Evolutionary conservation across 257 asterid species (phyloP), one percentile per base, ranked within the genome.

Genomic region (Rhazya stricta): DNA sequence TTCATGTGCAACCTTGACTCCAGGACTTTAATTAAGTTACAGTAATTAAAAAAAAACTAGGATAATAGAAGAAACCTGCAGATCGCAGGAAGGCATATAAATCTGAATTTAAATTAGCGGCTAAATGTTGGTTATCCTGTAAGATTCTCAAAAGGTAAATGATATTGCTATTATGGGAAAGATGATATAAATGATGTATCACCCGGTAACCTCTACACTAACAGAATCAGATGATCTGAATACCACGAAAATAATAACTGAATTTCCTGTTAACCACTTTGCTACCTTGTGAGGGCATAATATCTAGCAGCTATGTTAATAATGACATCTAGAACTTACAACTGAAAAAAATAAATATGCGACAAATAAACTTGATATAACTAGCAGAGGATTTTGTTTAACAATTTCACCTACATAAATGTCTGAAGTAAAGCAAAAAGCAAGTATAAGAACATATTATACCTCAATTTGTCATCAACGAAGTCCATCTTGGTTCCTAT

Each of bases 391-490:
- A 36, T 2, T 37, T 65, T 65, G 13, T 36, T 9, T 12, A 36
- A 6, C 29, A 19, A 25, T 34, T 70, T 23, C 25, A 23, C 19
- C 15, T 9, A 53, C 65, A 34, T 11, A 69, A 1, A 23, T 51
- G 9, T 13, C 25, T 37, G 18, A 23, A 39, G 45, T 11, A 18
- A 65, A 51, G 42, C 45, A 39, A 15, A 51, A 27, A 16, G 6
- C 15, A 5, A 56, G n/a, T 19, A 67, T 37, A 10, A 53, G 32
- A 71, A 45, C 50, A 61, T 42, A 2, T 30, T 65, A 77, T 68
- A 95, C 94, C 90, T 81, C 25, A 84, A 58, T 71, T 84, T 84
- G 79, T 86, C 85, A 78, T 83, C 88, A 1, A 86, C 82, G 70
- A 83, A 83, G 69, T 85, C 89, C 85, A 85, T 81, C 78, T 79